Evolutionary conservation across 164 flowering plant genomes (phyloP).

Genomic region (Akebia trifoliata): DNA sequence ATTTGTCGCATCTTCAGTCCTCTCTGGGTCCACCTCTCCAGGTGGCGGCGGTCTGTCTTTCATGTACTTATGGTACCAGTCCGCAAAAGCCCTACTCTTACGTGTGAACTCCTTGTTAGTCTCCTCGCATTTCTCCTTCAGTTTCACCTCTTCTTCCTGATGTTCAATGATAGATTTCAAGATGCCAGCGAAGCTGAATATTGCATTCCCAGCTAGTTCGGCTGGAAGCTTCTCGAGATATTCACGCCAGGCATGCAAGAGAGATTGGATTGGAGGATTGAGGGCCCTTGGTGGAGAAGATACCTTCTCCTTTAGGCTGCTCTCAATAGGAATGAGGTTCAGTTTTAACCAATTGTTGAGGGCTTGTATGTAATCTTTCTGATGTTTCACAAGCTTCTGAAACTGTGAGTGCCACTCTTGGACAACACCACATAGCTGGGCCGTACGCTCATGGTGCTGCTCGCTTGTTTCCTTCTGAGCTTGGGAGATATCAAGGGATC

Average conservation of each 20-base stretch:
- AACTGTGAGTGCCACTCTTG: slow-evolving; percentile 60
- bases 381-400: slow-evolving; percentile 51
- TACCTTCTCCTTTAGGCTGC: slow-evolving; percentile 67
- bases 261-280: slow-evolving; percentile 62
- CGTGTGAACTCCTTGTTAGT: slow-evolving; percentile 47
- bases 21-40: slow-evolving; percentile 52
- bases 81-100: slow-evolving; percentile 55
- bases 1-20: slow-evolving; percentile 32
- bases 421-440: slow-evolving; percentile 47
- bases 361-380: slow-evolving; percentile 58
- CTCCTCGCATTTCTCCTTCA: slow-evolving; percentile 71
- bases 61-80: slow-evolving; percentile 65
- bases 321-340: slow-evolving; percentile 81
- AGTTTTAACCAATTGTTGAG: slow-evolving; percentile 73
- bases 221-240: slow-evolving; percentile 69
- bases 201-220: slow-evolving; percentile 58
- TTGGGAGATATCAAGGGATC: slow-evolving; percentile 44
- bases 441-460: slow-evolving; percentile 57
- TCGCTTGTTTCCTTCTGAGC: slow-evolving; percentile 56
- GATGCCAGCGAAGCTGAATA: slow-evolving; percentile 61
- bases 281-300: slow-evolving; percentile 61
- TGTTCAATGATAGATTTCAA: slow-evolving; percentile 50
- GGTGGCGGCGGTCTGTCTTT: slow-evolving; percentile 29
- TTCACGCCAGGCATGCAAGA: slow-evolving; percentile 66
- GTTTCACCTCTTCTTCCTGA: slow-evolving; percentile 74